Conservation (phyloP, 2,329 filamentous ascomycete species). For the Periconia sp. region DNA sequence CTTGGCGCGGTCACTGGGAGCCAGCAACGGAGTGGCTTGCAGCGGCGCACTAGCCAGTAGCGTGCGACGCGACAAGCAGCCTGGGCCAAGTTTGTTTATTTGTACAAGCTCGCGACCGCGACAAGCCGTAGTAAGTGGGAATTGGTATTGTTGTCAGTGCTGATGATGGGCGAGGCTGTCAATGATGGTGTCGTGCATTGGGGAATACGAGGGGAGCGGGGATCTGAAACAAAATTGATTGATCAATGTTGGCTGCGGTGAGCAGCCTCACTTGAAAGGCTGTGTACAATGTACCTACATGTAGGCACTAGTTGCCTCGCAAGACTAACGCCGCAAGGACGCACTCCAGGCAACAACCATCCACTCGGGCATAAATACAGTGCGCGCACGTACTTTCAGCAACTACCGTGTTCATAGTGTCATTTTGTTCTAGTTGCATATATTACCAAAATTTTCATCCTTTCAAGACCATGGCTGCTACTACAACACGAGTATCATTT, state of each 20-base stretch:
- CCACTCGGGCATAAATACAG: background rate
- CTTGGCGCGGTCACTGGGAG: conserved; percentile 36
- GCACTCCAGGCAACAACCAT: background rate
- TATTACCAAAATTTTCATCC: background rate
- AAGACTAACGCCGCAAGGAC: too few relatives aligned
- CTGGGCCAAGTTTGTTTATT: background rate
- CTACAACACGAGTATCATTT: conserved; percentile 35
- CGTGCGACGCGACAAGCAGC: conserved; percentile 4
- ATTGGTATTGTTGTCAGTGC: background rate
- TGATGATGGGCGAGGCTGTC: background rate
- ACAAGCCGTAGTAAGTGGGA: background rate
- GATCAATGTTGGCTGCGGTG: background rate
- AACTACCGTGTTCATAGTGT: background rate
- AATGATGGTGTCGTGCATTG: background rate
- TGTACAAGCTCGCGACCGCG: background rate
- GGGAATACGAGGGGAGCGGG: background rate
- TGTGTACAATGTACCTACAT: too few relatives aligned
- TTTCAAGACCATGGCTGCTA: conserved; percentile 18
- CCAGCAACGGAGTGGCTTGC: conserved; percentile 30
- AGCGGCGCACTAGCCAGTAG: conserved; percentile 14
- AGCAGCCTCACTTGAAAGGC: background rate
- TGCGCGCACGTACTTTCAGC: background rate
- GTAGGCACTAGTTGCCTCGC: background rate
- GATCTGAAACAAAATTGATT: background rate
- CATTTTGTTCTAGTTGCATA: background rate